A percentile compares a stretch with the other conserved stretches of the same genome.
These are phyloP conservation scores for Neurospora tetrasperma DNA, from an alignment of 495 filamentous ascomycete species.

Conservation along the genomic window DNA sequence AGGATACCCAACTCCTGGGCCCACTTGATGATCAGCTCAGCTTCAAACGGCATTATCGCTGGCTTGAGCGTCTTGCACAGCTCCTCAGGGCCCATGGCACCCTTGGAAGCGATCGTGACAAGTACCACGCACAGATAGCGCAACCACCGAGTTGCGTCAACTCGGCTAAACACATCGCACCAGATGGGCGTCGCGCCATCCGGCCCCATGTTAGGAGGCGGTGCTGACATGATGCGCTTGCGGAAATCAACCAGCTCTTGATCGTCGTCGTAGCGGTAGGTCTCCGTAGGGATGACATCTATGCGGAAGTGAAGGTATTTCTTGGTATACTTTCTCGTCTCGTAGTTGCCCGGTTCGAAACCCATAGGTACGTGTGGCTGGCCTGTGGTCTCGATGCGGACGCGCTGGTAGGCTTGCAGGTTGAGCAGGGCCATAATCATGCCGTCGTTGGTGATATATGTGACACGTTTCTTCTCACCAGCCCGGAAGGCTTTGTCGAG, in stretches of 20 bases:
- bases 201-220: constrained; percentile 19
- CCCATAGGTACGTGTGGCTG: constrained; percentile 62
- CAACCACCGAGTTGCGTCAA: constrained; percentile 56
- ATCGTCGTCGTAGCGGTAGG: constrained; percentile 53
- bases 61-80: constrained; percentile 48
- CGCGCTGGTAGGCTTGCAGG: constrained; percentile 48
- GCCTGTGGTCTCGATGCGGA: constrained; percentile 46
- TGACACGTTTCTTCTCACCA: constrained; percentile 22
- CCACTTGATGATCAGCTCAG: constrained; percentile 58
- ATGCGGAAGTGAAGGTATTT: constrained; percentile 50
- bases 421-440: constrained; percentile 61
- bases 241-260: constrained; percentile 32
- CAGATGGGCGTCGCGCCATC: constrained; percentile 56
- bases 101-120: constrained; percentile 47
- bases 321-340: constrained; percentile 60
- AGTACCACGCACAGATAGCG: constrained; percentile 48
- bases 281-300: constrained; percentile 44
- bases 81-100: constrained; percentile 42
- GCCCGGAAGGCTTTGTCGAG: constrained; percentile 46
- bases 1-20: constrained; percentile 37
- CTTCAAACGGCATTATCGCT: constrained; percentile 57
- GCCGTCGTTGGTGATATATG: constrained; percentile 49
- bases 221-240: constrained; percentile 23
- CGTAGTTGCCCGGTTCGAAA: constrained; percentile 59
- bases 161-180: constrained; percentile 62